Evolutionary conservation across 2,329 filamentous ascomycete genomes (phyloP), one percentile per base, ranked within the genome.

Genomic region (Sporothrix pallida): DNA sequence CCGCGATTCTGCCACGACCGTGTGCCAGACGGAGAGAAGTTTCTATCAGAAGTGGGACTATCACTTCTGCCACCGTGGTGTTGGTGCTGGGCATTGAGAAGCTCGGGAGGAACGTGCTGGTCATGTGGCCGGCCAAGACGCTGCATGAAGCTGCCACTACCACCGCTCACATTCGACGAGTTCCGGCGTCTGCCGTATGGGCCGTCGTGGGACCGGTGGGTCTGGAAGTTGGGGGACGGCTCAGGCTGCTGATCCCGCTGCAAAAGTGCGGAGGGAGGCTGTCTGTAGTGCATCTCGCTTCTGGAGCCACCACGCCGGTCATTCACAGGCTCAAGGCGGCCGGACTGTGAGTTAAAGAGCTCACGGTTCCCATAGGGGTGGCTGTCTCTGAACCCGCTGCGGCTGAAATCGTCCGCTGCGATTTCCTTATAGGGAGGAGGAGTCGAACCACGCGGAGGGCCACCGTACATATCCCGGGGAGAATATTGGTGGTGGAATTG

Each of bases 261-360:
- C 63, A 98, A 83, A 9, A 98, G 83, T 15, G 94, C 88, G 31
- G 75, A 70, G 1, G 76, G 73, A 2, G 93, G 92, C 76, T 95
- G 91, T 68, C 92, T 89, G 73, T 89, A 86, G 75, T 88, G 87
- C 72, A 86, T 83, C 71, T 96, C 93, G 72, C 90, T 88, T 70
- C 92, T 89, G 76, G 88, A 84, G 44, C 92, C 90, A 20, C 89
- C 89, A 76, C 93, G 90, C 52, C 94, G 91, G 75, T 97, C 94
- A 71, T 88, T 85, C 3, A 95, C 95, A 17, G 95, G 94, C 80
- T 98, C 95, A 78, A 97, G 97, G 70, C 94, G 91, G 20, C 95
- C 95, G 72, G 94, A 97, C 72, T 97, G 92, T n/a, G 95, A 97
- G 80, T 98, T 98, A 83, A 91, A 98, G 0, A 98, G 85, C 81